These are phyloP conservation scores for Brettanomyces anomalus DNA, from an alignment of 805 yeast species.

Conservation along the genomic window DNA sequence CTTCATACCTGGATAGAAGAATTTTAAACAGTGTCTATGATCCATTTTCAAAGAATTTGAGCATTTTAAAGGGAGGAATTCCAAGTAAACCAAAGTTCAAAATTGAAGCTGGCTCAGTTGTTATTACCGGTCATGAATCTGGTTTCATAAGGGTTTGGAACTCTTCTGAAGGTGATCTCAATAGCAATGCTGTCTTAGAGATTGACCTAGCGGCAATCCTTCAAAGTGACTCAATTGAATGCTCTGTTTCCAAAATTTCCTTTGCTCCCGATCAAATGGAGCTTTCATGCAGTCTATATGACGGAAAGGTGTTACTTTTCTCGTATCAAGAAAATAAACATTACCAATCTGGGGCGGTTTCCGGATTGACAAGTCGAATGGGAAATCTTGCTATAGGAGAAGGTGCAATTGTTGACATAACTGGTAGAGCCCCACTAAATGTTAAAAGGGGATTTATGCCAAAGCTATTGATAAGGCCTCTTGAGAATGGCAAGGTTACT, in stretches of 20 bases:
- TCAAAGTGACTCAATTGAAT: slow-evolving; percentile 31
- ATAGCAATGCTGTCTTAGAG: slow-evolving; percentile 49
- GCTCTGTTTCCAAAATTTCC: slow-evolving; percentile 49
- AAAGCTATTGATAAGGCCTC: slow-evolving; percentile 33
- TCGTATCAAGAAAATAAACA: slow-evolving; percentile 51
- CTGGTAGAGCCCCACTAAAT: slow-evolving; percentile 41
- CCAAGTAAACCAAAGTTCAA: slow-evolving; percentile 45
- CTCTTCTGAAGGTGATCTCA: slow-evolving; percentile 66
- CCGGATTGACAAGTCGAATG: slow-evolving; percentile 14
- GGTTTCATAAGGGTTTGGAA: slow-evolving; percentile 83
- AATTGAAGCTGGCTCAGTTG: slow-evolving; percentile 43
- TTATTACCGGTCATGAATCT: slow-evolving; percentile 80
- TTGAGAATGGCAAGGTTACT: slow-evolving; percentile 40
- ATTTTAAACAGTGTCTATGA: slow-evolving; percentile 18
- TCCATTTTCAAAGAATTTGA: slow-evolving; percentile 30
- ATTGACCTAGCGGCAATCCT: slow-evolving; percentile 45
- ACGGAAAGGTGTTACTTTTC: slow-evolving; percentile 71
- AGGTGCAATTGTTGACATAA: slow-evolving; percentile 33
- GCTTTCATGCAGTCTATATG: slow-evolving; percentile 53
- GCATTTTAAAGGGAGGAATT: slow-evolving; percentile 72
- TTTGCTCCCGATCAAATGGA: slow-evolving; percentile 76
- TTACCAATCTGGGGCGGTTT: slow-evolving; percentile 27
- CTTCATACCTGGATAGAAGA: slow-evolving; percentile 31
- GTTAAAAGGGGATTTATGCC: slow-evolving; percentile 59
- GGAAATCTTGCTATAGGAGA: slow-evolving; percentile 24